Evolutionary conservation across 2,329 filamentous ascomycete genomes (phyloP), one percentile per base, ranked within the genome.

Genomic region (Colletotrichum camelliae): DNA sequence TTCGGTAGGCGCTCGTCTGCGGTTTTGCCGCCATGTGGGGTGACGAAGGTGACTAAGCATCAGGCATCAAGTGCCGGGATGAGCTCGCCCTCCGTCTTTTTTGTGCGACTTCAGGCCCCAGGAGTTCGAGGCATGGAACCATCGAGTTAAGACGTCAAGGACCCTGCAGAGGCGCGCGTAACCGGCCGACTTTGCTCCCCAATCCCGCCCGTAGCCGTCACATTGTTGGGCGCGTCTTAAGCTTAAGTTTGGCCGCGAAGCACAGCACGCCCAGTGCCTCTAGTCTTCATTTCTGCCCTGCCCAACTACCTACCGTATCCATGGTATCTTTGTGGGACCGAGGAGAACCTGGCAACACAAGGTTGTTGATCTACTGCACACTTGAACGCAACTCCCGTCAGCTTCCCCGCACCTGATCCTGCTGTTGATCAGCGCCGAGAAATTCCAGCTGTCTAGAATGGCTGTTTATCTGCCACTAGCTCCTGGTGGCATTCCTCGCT

Each of bases 1-100:
- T 77, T n/a, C 13, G 64, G 70, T 52, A 77, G 64, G 62, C 74
- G 48, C 74, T 71, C 67, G 58, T 39, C 57, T 68, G 73, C 52
- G 35, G 60, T 27, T 68, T 65, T 60, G 43, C 61, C 39, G 29
- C 61, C 31, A 15, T 10, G 29, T 27, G 35, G 72, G 24, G 24
- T 27, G 12, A 10, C 5, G 13, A 9, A 5, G 21, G 21, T 72
- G 62, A 72, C 73, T 72, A 75, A 75, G 24, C 62, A 27, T 29
- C n/a, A 48, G 35, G 55, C 37, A 67, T 61, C 52, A 67, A 62
- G 31, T 60, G 37, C 37, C 31, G 37, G 52, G 31, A 15, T 48
- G 16, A 43, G 18, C 33, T 67, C 55, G 39, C 27, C 24, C 24
- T 43, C 13, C 52, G 60, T 55, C 16, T 15, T 6, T 67, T 67